phyloP scores from a whole-genome alignment of 1,284 basidiomycete genomes.

The Austroboletus rostrupii region DNA sequence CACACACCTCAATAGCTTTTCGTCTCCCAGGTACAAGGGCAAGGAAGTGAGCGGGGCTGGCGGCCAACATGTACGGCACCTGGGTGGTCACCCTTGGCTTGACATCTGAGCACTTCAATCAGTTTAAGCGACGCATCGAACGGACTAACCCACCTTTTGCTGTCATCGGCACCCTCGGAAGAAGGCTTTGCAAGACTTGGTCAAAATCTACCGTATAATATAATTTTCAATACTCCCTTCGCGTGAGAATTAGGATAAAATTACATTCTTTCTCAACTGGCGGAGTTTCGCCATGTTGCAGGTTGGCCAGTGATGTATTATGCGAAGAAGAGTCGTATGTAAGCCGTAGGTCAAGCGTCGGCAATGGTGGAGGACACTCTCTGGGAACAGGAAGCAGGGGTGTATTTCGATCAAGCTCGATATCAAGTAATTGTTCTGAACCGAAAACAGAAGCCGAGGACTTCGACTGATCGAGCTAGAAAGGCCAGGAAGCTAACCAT shows the following conservation, averaged over 20 bases:
- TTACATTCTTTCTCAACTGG: constrained; percentile 21
- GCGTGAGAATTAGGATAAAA: not conserved
- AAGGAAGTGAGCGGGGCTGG: constrained; percentile 43
- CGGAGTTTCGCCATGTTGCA: not conserved
- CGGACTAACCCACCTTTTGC: constrained; percentile 41
- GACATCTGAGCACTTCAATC: constrained; percentile 32
- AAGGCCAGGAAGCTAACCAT: not conserved
- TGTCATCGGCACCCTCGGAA: constrained; percentile 58
- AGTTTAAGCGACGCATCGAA: not conserved
- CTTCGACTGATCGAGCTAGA: constrained; percentile 58
- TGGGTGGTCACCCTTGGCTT: constrained; percentile 34
- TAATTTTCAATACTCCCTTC: not conserved
- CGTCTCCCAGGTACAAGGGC: constrained; percentile 52
- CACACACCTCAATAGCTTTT: constrained; percentile 65
- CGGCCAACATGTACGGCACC: constrained; percentile 53
- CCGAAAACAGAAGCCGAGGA: constrained; percentile 47
- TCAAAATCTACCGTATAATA: constrained; percentile 35
- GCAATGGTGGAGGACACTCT: constrained; percentile 21
- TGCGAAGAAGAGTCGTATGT: constrained; percentile 1
- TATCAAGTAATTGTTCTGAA: constrained; percentile 68
- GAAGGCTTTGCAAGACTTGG: constrained; percentile 39
- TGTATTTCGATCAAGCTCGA: constrained; percentile 65
- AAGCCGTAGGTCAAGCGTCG: constrained; percentile 26
- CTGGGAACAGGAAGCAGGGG: constrained; percentile 41
- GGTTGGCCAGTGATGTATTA: not conserved